Base-by-base conservation (phyloP, 2,329 filamentous ascomycete species). In the Allantophomopsis lycopodina region DNA sequence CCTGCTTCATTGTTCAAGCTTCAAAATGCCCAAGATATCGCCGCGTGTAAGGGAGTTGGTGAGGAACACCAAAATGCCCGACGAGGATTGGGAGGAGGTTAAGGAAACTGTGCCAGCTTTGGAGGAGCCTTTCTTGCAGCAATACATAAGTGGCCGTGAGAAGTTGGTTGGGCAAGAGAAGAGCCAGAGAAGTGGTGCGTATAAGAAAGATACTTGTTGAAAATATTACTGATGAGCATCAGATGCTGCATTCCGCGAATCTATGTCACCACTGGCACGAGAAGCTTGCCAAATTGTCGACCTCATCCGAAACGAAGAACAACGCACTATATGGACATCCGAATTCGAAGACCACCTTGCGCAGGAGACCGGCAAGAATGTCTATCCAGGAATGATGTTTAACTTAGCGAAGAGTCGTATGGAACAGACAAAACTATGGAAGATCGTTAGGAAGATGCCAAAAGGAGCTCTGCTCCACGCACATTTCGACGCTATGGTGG, bases 351-450 rank as follows among this genome's bases (percentile, higher is more conserved):
- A 88, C 52, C 68, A 68, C 35, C 63, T 86, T 3, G 77, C 79
- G 3, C 70, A 73, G 46, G 62, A 74, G 41, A 64, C 60, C n/a
- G 67, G 76, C 49, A 70, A 75, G 44, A 74, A 76, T 48, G 64
- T 89, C 38, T 85, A 83, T 55, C 86, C 86, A 1, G 88, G 88
- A 10, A 94, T 94, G 81, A 91, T 94, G 83, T 95, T 94, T 60
- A 79, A 74, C 30, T 69, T 89, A 30, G 86, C 86, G 49, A 89
- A 87, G 59, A 73, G 78, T n/a, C 75, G 76, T 31, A 93, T 94
- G 76, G 85, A 94, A 60, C 68, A 69, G 49, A 94, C 85, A 12
- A 78, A 78, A 53, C 67, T 95, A 17, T 96, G 86, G 86, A 71
- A 76, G 47, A 91, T 95, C 50, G 72, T 94, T 13, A 73, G 79